A percentile compares a stretch with the other conserved stretches of the same genome.
phyloP scores from a whole-genome alignment of 1,284 basidiomycete species.

The Microbotryum intermedium region DNA sequence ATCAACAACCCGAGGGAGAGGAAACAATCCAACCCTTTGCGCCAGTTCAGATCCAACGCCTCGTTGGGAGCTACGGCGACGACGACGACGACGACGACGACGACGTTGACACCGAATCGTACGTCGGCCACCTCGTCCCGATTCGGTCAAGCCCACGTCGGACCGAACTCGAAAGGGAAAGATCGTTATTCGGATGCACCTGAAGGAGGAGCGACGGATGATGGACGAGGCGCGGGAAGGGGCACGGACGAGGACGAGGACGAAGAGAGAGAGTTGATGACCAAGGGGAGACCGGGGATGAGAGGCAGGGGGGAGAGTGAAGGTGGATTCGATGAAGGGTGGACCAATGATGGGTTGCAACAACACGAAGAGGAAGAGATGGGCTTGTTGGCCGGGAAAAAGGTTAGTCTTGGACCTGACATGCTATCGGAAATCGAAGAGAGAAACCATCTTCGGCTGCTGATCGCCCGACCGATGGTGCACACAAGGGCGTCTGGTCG shows the following conservation, averaged over 20 bases:
- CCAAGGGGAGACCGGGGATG: constrained; percentile 3
- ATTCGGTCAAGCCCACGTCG: background rate
- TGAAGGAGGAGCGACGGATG: background rate
- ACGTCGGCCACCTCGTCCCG: constrained; percentile 8
- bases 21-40: constrained; percentile 22
- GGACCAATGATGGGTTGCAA: constrained; percentile 11
- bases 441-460: too few relatives aligned
- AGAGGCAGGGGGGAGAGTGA: constrained; percentile 22
- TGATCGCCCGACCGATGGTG: background rate
- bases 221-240: background rate
- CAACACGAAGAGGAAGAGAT: constrained; percentile 22
- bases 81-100: background rate
- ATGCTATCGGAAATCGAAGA: too few relatives aligned
- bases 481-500: background rate
- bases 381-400: constrained; percentile 3
- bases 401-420: constrained; percentile 1
- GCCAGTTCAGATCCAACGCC: constrained; percentile 12
- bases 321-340: constrained; percentile 25
- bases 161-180: background rate
- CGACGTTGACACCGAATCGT: background rate
- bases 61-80: background rate
- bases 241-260: background rate
- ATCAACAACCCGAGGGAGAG: constrained; percentile 4
- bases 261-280: background rate
- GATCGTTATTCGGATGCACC: background rate